Base-by-base conservation (phyloP, 352 stramenopile genomes). In the Globisporangium polare region DNA sequence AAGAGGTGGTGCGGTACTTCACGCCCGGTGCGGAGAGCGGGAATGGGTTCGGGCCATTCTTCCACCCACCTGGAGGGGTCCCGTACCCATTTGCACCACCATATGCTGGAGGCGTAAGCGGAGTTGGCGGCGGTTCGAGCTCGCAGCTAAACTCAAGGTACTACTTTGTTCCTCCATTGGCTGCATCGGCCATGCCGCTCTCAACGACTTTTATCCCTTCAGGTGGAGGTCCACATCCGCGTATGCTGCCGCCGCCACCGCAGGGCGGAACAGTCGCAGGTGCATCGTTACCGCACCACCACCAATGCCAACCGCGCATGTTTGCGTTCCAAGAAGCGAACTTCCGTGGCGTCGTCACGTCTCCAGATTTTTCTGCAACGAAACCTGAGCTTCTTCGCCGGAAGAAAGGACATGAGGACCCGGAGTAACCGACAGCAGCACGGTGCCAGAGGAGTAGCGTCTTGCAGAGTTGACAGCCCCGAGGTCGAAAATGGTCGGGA, bases 1-100 rank as follows among this genome's bases (percentile, higher is more conserved):
- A 77, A 17, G 75, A 90, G 43, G 85, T 94, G 41, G 85, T 94
- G 45, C 78, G 85, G 0, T 94, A 82, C 53, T 89, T 89, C 68
- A 74, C 75, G 10, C 53, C 71, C 39, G 67, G 69, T 10, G 74
- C 58, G 18, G 70, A 62, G 8, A 65, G 77, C n/a, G 27, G 50
- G n/a, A 41, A 55, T 33, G 46, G 35, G 7, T 76, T 67, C 52
- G 66, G 68, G 0, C 45, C 51, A 20, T 65, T 58, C 18, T 80
- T 78, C 22, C 45, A 64, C 2, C 26, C 72, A 67, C 12, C 55
- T 67, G 15, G 10, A 24, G 49, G 26, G 2, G 15, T 27, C 5
- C 20, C 59, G 22, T 60, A 60, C 26, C 39, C 59, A 27, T 60
- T 65, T 39, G 57, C 55, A 26, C 5, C 24, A 26, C 26, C 49